Evolutionary conservation across 2,329 filamentous ascomycete genomes (phyloP).

Genomic region (Torrubiella hemipterigena): DNA sequence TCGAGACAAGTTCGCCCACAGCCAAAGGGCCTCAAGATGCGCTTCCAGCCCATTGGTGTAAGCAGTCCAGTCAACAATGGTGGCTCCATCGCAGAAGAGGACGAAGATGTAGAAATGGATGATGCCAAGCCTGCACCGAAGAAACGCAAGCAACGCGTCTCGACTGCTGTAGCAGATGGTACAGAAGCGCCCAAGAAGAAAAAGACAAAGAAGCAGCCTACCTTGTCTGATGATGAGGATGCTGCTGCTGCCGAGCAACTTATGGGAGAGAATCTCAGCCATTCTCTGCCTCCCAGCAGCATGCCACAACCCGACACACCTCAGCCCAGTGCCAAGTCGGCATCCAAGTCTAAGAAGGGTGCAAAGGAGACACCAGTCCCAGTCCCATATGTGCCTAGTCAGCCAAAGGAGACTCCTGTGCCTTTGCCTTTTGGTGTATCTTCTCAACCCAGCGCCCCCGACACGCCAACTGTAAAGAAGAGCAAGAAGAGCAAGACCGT

Average conservation of each 20-base stretch:
- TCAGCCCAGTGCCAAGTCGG: conserved; percentile 18
- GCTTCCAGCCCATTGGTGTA: conserved; percentile 55
- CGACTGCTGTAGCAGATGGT: conserved; percentile 7
- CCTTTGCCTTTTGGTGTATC: conserved; percentile 18
- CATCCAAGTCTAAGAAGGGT: conserved; percentile 30
- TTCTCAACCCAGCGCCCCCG: conserved; percentile 5
- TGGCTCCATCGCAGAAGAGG: conserved; percentile 24
- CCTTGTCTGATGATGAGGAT: conserved; percentile 24
- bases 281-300: no score
- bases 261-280: conserved; percentile 15
- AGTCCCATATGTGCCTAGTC: no score
- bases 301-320: no score
- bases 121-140: conserved; percentile 22
- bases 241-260: conserved; percentile 21
- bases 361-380: no score
- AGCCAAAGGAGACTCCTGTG: conserved; percentile 19
- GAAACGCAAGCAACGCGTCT: conserved; percentile 15
- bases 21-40: conserved; percentile 53
- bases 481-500: conserved; percentile 3
- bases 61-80: conserved; percentile 21
- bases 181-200: conserved; percentile 8
- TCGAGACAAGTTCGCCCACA: conserved; percentile 47
- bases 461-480: conserved; percentile 5
- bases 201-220: conserved; percentile 22
- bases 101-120: conserved; percentile 32